Evolutionary conservation across 352 stramenopile species (phyloP), one percentile per base, ranked within the genome.

Genomic region (Phytophthora cactorum): DNA sequence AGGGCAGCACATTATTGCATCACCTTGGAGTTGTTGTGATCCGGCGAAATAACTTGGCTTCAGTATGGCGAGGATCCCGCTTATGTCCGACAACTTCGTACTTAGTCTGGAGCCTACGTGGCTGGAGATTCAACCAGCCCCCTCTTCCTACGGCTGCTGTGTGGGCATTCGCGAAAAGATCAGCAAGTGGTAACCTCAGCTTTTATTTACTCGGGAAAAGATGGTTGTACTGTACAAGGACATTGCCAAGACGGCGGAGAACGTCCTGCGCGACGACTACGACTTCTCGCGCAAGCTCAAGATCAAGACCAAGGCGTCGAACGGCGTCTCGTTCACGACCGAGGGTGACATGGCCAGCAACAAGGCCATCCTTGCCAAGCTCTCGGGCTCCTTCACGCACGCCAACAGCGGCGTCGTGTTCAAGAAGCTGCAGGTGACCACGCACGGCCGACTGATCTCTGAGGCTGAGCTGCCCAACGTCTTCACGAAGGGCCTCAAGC

Each of bases 211-310:
- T 34, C 11, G 14, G 36, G 54, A 8, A 14, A 52, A 66, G 17
- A 71, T 92, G 84, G 86, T 92, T 27, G 82, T 86, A 43, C 80
- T 93, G 45, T 96, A 88, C 79, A 96, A 96, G 75, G 88, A 96
- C 74, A 80, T 96, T 31, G 79, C 84, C 74, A 96, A 94, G 78
- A 96, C 82, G 52, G 86, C 84, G 27, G 84, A 93, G 78, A 89
- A 90, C 69, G 81, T 89, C n/a, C 85, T 95, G 44, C 82, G 82
- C 51, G 89, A 96, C 53, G 89, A 96, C 83, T 96, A 96, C 63
- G 89, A 96, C 81, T 96, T 88, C 79, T 92, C 81, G 52, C 89
- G 89, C 74, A 96, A 96, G 89, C 82, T 96, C 63, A 96, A 96
- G 80, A 82, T 96, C 82, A 96, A 95, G 79, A 96, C 79, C 71